Base-by-base conservation (phyloP, 805 yeast species). In the Myxozyma melibiosi region DNA sequence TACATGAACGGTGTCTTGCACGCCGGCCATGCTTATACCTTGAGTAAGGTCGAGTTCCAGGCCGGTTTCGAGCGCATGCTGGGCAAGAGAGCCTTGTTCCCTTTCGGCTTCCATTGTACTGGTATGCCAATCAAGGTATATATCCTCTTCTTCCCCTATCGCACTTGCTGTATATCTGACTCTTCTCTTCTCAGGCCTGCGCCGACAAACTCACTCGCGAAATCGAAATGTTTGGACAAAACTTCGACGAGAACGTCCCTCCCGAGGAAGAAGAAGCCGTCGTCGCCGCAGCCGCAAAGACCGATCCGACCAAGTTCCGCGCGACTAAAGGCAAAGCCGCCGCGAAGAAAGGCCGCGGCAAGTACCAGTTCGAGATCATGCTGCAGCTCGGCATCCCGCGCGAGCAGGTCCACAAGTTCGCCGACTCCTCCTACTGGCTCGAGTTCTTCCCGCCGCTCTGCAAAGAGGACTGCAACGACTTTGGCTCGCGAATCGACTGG, bases 1-100 rank as follows among this genome's bases (percentile, higher is more conserved):
- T 94, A 94, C 75, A 92, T 92, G 97, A 94, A 94, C 74, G 99
- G 99, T 78, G 94, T 88, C 49, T 79, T 94, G 65, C 99, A 94
- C 67, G 97, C 96, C 48, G 99, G 99, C 58, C 99, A 94, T 74
- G 84, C 90, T 66, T 94, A 92, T 78, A 94, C 98, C 35, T 78
- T 92, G 63, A 89, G 97, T 51, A 94, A 94, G 76, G 92, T 84
- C 51, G 99, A 94, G 73, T 94, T 86, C 71, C 85, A 91, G 44
- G 79, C 88, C 55, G 98, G 98, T 53, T 94, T 86, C 70, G 96
- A 94, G 78, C 84, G 97, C 76, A 87, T 94, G 92, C 81, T 81
- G 69, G 98, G 97, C 65, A 89, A 86, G 75, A 82, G 87, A 67
- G 96, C 97, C 35, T 77, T 91, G 60, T 94, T 89, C 77, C 98